Base-by-base conservation (phyloP, 331 rosid species). In the Pyracantha coccinea region DNA sequence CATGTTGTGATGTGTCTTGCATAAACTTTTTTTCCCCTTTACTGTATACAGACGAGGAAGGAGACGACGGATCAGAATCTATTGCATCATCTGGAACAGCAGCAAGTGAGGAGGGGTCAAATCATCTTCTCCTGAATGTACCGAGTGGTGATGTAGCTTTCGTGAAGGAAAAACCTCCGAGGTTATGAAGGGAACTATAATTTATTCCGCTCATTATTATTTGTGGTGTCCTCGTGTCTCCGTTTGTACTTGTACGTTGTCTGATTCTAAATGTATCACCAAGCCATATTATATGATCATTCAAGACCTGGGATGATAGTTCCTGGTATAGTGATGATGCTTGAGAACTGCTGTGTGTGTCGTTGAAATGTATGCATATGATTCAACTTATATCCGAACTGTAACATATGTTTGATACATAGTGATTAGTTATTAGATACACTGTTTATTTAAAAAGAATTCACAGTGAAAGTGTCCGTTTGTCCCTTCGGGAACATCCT, bases 41-140 rank as follows among this genome's bases (percentile, higher is more conserved):
- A 33, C 59, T 60, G 41, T 38, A 81, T 87, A 74, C 89, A 94
- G 97, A 86, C 72, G 97, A 88, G 20, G 99, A 88, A 5, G 99
- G 71, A 35, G 81, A 89, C 27, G 84, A 90, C 28, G 85, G 85
- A 65, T 86, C 97, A 41, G 92, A 76, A 81, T 89, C 91, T 57
- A 82, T 73, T 72, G 87, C 83, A 54, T 83, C 87, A 72, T 81
- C 91, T 53, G 72, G 77, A 77, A 77, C 93, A 14, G 58, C 35
- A 5, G 88, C 78, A 62, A 86, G 92, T 66, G 97, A 87, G 69
- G 96, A 91, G 50, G 89, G 83, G 29, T 71, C 91, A 32, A 76
- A 86, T 86, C 96, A 92, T 71, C 92, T 77, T 72, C 86, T 92
- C 68, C 86, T 92, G 72, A 82, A 77, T 32, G 47, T 78, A 68